phyloP scores from a whole-genome alignment of 2,329 filamentous ascomycete genomes.

The Exserohilum rostratum region DNA sequence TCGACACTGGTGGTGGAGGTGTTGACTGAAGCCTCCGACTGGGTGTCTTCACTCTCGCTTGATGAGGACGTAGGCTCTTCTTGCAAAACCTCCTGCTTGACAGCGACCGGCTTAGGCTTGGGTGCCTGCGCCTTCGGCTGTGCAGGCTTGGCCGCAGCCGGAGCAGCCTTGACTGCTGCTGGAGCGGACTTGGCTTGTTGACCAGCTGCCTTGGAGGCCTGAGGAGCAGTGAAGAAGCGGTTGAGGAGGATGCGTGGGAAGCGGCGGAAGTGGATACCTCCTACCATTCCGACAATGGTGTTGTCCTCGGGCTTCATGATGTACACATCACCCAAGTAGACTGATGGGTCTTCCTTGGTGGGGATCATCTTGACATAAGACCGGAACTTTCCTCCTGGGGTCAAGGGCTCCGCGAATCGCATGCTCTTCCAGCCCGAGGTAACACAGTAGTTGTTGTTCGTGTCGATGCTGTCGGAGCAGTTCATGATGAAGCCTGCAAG shows the following conservation, averaged over 20 bases:
- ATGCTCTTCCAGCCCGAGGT: slow-evolving; percentile 31
- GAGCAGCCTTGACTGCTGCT: background rate
- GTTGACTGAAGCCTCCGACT: background rate
- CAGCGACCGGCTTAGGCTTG: background rate
- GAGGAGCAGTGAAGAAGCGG: slow-evolving; percentile 29
- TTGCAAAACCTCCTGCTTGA: background rate
- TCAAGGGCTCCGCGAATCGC: slow-evolving; percentile 26
- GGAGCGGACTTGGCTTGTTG: background rate
- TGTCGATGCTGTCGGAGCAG: slow-evolving; percentile 21
- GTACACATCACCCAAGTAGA: slow-evolving; percentile 51
- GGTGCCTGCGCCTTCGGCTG: background rate
- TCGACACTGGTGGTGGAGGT: slow-evolving; percentile 3
- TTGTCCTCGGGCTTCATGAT: slow-evolving; percentile 39
- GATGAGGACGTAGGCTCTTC: background rate
- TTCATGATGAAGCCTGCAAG: slow-evolving; percentile 36
- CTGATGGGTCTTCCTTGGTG: slow-evolving; percentile 30
- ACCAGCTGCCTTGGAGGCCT: slow-evolving; percentile 4
- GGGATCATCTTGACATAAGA: slow-evolving; percentile 35
- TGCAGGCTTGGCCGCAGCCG: background rate
- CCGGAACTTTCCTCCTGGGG: slow-evolving; percentile 14
- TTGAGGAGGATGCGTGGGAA: slow-evolving; percentile 28
- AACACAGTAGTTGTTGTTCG: slow-evolving; percentile 24
- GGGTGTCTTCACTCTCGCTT: background rate
- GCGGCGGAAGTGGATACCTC: slow-evolving; percentile 32
- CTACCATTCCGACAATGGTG: slow-evolving; percentile 42